Evolutionary conservation across 495 filamentous ascomycete species (phyloP).

Genomic region (Hypoxylon lienhwacheense): DNA sequence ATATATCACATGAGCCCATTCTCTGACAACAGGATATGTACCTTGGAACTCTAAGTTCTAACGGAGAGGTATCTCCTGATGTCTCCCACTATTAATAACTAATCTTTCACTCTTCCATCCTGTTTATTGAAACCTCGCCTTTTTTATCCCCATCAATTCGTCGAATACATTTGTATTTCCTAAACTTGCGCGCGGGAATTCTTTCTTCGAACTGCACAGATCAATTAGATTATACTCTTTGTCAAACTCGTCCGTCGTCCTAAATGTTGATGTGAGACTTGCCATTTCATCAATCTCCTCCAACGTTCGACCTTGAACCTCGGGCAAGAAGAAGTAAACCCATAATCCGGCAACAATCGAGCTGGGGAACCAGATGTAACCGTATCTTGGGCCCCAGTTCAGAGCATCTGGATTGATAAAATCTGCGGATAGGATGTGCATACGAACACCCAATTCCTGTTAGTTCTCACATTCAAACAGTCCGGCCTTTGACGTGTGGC

Average conservation of each 20-base stretch:
- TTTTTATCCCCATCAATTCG: constrained; percentile 18
- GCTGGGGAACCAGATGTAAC: constrained; percentile 49
- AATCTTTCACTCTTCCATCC: too few relatives aligned
- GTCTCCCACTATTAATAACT: too few relatives aligned
- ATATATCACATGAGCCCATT: too few relatives aligned
- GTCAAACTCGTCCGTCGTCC: too few relatives aligned
- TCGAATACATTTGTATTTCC: constrained; percentile 41
- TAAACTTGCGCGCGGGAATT: constrained; percentile 45
- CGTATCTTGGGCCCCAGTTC: constrained; percentile 53
- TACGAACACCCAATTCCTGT: background rate
- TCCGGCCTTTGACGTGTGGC: too few relatives aligned
- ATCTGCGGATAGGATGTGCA: constrained; percentile 21
- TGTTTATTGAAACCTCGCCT: too few relatives aligned
- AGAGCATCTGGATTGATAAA: constrained; percentile 56
- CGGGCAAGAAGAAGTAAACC: constrained; percentile 51
- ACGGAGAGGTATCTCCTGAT: too few relatives aligned
- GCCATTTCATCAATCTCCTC: constrained; percentile 56
- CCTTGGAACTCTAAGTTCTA: too few relatives aligned
- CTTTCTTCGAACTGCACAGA: constrained; percentile 42
- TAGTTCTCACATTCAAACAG: too few relatives aligned
- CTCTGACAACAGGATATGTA: too few relatives aligned
- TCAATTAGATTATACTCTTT: background rate
- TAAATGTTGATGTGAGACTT: constrained; percentile 2
- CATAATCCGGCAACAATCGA: constrained; percentile 47
- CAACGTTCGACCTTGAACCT: constrained; percentile 50